A percentile compares a stretch with the other conserved stretches of the same genome.
Evolutionary conservation across 176 grass and related monocot genomes (phyloP).

Genomic region (Pharus latifolius): DNA sequence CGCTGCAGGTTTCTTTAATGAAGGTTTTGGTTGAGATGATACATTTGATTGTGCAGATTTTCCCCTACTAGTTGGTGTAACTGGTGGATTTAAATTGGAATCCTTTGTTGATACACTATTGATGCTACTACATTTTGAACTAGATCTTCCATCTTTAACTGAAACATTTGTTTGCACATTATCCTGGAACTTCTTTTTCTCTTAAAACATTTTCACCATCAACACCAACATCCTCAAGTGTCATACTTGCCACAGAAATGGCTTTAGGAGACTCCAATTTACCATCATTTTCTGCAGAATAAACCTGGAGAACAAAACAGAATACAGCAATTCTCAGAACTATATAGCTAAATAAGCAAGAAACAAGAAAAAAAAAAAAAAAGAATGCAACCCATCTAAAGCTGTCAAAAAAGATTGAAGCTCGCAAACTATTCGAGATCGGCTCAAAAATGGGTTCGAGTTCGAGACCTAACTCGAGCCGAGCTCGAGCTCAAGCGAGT

Average conservation of each 20-base stretch:
- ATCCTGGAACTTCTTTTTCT: constrained; percentile 8
- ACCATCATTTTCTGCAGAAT: constrained; percentile 22
- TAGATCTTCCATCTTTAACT: constrained; percentile 5
- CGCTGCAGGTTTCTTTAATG: constrained; percentile 36
- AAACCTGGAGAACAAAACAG: constrained; percentile 35
- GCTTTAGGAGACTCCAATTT: constrained; percentile 57
- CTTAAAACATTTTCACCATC: neutral
- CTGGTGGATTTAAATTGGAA: constrained; percentile 10
- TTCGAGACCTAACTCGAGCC: too few relatives aligned
- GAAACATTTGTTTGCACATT: neutral
- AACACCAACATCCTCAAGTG: constrained; percentile 29
- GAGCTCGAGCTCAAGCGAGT: too few relatives aligned
- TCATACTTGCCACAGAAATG: constrained; percentile 47
- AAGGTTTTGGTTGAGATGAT: constrained; percentile 36
- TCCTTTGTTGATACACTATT: neutral
- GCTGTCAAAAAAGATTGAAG: too few relatives aligned
- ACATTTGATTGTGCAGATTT: constrained; percentile 18
- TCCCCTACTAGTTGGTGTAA: constrained; percentile 1
- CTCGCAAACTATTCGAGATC: too few relatives aligned
- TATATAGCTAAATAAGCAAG: neutral
- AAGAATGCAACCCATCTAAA: too few relatives aligned
- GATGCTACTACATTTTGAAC: constrained; percentile 5
- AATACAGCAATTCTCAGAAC: neutral
- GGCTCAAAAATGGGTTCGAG: too few relatives aligned
- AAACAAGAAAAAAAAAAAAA: neutral